A percentile compares a stretch with the other conserved stretches of the same genome.
phyloP scores from a whole-genome alignment of 768 basidiomycete species.

The Boletus rubescentipes region DNA sequence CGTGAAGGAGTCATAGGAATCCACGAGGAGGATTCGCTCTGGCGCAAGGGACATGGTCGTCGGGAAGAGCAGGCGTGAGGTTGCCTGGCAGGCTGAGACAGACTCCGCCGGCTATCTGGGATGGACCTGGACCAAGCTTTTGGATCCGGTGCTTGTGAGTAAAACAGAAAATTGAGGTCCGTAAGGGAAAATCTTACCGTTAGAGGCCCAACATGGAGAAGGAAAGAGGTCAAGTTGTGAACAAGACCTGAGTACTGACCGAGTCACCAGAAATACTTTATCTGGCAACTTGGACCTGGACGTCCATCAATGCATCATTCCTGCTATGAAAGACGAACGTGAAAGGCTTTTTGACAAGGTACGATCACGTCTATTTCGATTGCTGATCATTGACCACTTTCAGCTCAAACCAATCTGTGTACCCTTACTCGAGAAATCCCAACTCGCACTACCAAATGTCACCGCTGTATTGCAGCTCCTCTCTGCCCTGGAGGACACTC shows the following conservation, averaged over 20 bases:
- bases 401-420: constrained; percentile 76
- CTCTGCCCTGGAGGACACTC: constrained; percentile 45
- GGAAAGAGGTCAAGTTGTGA: not conserved
- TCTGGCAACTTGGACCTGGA: not conserved
- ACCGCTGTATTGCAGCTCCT: constrained; percentile 52
- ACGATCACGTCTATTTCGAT: not conserved
- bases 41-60: constrained; percentile 25
- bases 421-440: constrained; percentile 70
- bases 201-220: not conserved
- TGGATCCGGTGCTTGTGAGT: not conserved
- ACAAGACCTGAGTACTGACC: too few relatives aligned
- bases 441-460: constrained; percentile 56
- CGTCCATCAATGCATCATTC: constrained; percentile 10
- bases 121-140: not conserved
- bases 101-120: not conserved
- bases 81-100: not conserved
- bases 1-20: constrained; percentile 89
- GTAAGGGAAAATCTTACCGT: not conserved
- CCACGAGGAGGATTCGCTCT: constrained; percentile 66
- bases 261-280: not conserved
- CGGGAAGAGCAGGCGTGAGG: not conserved
- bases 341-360: constrained; percentile 42
- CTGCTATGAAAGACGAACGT: constrained; percentile 16
- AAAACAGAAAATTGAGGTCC: not conserved
- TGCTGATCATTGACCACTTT: not conserved